A percentile compares a stretch with the other conserved stretches of the same genome.
Conservation (phyloP, 2,329 filamentous ascomycete genomes). For the Elsinoe necatrix region DNA sequence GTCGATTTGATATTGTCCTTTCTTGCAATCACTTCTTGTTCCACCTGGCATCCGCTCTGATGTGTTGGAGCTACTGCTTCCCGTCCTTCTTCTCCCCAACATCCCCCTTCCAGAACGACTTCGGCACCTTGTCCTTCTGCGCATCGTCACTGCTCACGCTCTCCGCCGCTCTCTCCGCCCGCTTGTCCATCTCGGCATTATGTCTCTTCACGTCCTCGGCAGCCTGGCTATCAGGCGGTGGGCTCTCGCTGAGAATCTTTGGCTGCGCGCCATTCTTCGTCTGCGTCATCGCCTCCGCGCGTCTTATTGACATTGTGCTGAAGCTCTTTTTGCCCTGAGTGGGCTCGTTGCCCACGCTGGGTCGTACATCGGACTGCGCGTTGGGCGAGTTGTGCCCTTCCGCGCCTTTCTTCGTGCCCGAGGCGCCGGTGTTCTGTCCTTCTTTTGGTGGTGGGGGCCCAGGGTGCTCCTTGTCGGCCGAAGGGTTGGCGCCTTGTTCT, state of each 20-base stretch:
- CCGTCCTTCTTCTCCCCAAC: slow-evolving; percentile 24
- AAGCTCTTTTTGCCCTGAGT: slow-evolving; percentile 16
- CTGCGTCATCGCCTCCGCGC: slow-evolving; percentile 17
- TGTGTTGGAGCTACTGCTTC: neutral
- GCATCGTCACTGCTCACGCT: slow-evolving; percentile 28
- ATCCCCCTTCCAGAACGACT: slow-evolving; percentile 34
- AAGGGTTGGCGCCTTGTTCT: slow-evolving; percentile 33
- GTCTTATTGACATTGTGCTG: slow-evolving; percentile 4
- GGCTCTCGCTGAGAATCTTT: slow-evolving; percentile 34
- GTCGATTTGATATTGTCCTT: slow-evolving; percentile 6
- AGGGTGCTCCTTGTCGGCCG: slow-evolving; percentile 37
- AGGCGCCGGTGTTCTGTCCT: slow-evolving; percentile 29
- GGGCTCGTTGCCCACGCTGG: slow-evolving; percentile 4
- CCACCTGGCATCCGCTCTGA: no score
- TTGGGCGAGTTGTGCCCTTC: slow-evolving; percentile 20
- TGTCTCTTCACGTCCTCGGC: slow-evolving; percentile 34
- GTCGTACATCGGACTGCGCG: slow-evolving; percentile 9
- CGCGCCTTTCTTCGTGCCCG: slow-evolving; percentile 23
- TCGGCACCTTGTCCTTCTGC: slow-evolving; percentile 34
- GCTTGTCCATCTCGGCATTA: slow-evolving; percentile 37
- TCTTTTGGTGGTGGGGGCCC: slow-evolving; percentile 37
- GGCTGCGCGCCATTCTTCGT: slow-evolving; percentile 33
- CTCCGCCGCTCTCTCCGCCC: slow-evolving; percentile 33
- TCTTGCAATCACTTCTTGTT: neutral
- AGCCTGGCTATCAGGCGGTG: slow-evolving; percentile 28